Percentiles rank a stretch among this genome's conserved stretches.
These are phyloP conservation scores for Imleria badia DNA, from an alignment of 768 basidiomycete genomes.

Conservation along the genomic window DNA sequence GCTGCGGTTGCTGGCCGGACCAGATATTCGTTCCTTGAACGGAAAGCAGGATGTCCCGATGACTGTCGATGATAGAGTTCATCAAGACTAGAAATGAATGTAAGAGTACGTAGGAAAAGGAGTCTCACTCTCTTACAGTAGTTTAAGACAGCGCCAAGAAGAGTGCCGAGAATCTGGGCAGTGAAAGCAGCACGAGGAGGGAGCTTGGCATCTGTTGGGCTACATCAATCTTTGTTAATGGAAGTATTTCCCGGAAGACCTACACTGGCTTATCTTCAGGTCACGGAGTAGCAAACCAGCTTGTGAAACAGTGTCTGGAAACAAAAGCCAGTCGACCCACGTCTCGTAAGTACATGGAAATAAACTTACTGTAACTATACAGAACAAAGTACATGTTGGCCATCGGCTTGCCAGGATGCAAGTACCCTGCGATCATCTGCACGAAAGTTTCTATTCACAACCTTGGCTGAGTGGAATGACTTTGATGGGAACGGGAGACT, in stretches of 20 bases:
- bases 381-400: conserved; percentile 46
- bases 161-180: conserved; percentile 55
- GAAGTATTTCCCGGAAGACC: background rate
- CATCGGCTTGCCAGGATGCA: conserved; percentile 39
- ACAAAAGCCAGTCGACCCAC: conserved; percentile 37
- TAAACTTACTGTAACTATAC: conserved; percentile 44
- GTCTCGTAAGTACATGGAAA: conserved; percentile 14
- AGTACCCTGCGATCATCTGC: conserved; percentile 39
- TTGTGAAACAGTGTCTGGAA: conserved; percentile 50
- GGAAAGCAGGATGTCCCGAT: conserved; percentile 49
- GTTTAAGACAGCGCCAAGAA: conserved; percentile 50
- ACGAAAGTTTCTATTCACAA: conserved; percentile 25
- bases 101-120: background rate
- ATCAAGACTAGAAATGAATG: conserved; percentile 46
- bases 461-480: background rate
- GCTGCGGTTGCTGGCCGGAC: conserved; percentile 32
- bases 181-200: conserved; percentile 63
- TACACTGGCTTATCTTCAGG: conserved; percentile 44
- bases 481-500: conserved; percentile 2
- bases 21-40: conserved; percentile 50
- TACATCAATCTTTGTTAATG: conserved; percentile 39
- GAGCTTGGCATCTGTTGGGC: conserved; percentile 44
- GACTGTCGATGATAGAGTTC: conserved; percentile 54
- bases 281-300: conserved; percentile 53
- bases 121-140: conserved; percentile 33